Percentiles rank a stretch among this genome's conserved stretches.
Evolutionary conservation across 2,329 filamentous ascomycete genomes (phyloP).

Genomic region (Endoconidiophora laricicola): DNA sequence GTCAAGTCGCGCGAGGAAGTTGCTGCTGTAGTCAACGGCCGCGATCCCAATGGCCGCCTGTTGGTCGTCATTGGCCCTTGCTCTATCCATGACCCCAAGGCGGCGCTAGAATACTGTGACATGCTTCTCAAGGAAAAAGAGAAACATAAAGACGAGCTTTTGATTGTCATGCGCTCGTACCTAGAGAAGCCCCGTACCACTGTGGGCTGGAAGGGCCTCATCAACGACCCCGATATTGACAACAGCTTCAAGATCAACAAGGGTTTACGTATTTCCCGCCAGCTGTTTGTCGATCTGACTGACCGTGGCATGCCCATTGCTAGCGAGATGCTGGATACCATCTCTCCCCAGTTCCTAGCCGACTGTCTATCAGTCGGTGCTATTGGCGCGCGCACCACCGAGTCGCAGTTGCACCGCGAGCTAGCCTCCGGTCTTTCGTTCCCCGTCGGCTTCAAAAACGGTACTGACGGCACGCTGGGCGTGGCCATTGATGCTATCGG

Average conservation of each 20-base stretch:
- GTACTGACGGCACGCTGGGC: conserved; percentile 76
- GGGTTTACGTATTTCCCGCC: conserved; percentile 67
- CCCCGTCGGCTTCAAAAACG: conserved; percentile 99
- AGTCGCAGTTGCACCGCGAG: conserved; percentile 90
- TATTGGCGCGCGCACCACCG: conserved; percentile 88
- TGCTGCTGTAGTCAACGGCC: conserved; percentile 60
- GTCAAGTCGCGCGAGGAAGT: conserved; percentile 52
- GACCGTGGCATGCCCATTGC: conserved; percentile 88
- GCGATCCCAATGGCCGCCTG: conserved; percentile 43
- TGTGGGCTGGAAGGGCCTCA: conserved; percentile 95
- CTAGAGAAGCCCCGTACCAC: conserved; percentile 97
- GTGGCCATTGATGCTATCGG: conserved; percentile 94
- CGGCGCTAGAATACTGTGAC: conserved; percentile 86
- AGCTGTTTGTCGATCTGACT: conserved; percentile 88
- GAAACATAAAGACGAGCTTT: conserved; percentile 74
- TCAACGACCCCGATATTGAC: conserved; percentile 97
- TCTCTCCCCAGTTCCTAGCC: conserved; percentile 90
- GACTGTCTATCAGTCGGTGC: conserved; percentile 85
- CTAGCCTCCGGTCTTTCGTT: conserved; percentile 86
- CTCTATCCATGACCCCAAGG: conserved; percentile 87
- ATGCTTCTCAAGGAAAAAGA: conserved; percentile 64
- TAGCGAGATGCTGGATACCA: conserved; percentile 95
- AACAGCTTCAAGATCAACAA: conserved; percentile 99
- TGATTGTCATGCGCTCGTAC: conserved; percentile 96
- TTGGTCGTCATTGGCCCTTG: conserved; percentile 81